Conservation (phyloP, 2,329 filamentous ascomycete species). For the Alternaria consortialis region DNA sequence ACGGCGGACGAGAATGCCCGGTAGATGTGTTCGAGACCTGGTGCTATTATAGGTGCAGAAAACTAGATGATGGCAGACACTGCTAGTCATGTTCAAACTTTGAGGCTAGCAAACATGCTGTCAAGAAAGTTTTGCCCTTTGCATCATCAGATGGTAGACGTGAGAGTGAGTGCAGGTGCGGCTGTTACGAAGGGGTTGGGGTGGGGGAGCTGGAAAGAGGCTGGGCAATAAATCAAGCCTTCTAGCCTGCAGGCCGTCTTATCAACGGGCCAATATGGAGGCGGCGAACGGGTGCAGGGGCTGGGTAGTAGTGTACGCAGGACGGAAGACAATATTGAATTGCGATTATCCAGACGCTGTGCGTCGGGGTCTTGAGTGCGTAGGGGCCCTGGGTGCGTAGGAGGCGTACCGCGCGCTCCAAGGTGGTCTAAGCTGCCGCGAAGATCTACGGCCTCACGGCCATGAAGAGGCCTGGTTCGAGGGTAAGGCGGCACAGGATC, state of each 20-base stretch:
- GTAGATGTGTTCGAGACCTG: constrained; percentile 1
- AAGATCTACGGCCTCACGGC: neutral
- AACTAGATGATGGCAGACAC: neutral
- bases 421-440: neutral
- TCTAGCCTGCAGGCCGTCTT: neutral
- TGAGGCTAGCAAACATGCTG: neutral
- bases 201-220: constrained; percentile 3
- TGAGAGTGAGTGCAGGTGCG: neutral
- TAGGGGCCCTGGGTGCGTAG: neutral
- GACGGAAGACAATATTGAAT: neutral
- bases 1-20: neutral
- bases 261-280: constrained; percentile 3
- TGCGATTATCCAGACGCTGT: constrained; percentile 1
- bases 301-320: neutral
- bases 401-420: constrained; percentile 2
- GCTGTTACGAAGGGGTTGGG: constrained; percentile 1
- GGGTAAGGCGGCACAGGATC: neutral
- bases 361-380: neutral
- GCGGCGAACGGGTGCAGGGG: constrained; percentile 2
- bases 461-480: neutral
- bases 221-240: constrained; percentile 9
- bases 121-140: neutral
- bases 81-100: constrained; percentile 8
- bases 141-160: neutral
- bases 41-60: constrained; percentile 3